These are phyloP conservation scores for Coriolopsis trogii DNA, from an alignment of 1,284 basidiomycete species.

Conservation along the genomic window DNA sequence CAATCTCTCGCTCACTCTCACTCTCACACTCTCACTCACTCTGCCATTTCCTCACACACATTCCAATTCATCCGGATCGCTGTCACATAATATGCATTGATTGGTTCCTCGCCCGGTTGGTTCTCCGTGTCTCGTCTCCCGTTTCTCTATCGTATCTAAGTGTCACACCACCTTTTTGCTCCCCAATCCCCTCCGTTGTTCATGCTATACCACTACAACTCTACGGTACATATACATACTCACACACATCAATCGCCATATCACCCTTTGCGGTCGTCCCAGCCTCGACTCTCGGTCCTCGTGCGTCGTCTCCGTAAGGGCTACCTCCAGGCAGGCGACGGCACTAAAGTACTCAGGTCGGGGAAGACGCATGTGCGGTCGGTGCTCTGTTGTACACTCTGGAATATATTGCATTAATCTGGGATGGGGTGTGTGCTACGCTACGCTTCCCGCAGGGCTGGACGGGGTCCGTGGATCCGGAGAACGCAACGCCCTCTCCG, in stretches of 20 bases:
- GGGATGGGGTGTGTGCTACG: not conserved
- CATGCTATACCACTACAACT: constrained; percentile 29
- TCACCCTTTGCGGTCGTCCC: too few species aligned
- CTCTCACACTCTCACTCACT: constrained; percentile 1
- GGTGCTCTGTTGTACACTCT: constrained; percentile 46
- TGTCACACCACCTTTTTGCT: constrained; percentile 16
- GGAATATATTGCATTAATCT: constrained; percentile 38
- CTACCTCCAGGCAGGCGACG: too few species aligned
- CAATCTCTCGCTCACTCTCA: too few species aligned
- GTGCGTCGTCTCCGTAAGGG: too few species aligned
- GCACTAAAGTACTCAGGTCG: constrained; percentile 19
- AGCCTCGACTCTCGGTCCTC: too few species aligned
- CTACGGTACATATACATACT: too few species aligned
- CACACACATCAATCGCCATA: too few species aligned
- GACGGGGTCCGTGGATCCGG: not conserved
- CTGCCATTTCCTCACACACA: not conserved
- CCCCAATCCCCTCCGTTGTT: not conserved
- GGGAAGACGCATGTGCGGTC: too few species aligned
- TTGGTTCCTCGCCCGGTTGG: constrained; percentile 11
- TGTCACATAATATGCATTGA: constrained; percentile 26
- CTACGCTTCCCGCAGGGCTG: not conserved
- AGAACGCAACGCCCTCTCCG: too few species aligned
- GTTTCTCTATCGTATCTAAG: constrained; percentile 16
- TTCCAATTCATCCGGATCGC: constrained; percentile 22
- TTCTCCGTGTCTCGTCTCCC: not conserved